Base-by-base conservation (phyloP, 176 grass and related monocot species). In the Bonia amplexicaulis region DNA sequence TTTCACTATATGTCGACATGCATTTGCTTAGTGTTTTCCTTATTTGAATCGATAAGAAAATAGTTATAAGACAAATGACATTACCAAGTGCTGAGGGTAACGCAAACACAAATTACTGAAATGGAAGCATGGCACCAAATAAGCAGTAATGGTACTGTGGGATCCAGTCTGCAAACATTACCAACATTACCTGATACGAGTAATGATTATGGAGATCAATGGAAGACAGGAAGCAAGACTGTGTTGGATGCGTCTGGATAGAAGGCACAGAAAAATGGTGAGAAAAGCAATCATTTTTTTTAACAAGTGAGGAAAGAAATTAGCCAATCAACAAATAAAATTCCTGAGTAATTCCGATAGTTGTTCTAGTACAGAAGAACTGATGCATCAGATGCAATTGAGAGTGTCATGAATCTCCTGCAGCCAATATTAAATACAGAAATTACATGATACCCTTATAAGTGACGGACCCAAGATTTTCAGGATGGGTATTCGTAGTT, bases 161-260 rank as follows among this genome's bases (percentile, higher is more conserved):
- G 54, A 80, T 78, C 14, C 57, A 82, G 33, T 82, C 74, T 87
- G 74, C 26, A 61, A 91, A 78, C 42, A 73, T 89, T 74, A 99
- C 97, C 93, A 91, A 78, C 42, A 73, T 89, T 74, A 99, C 97
- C 93, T 99, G 97, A 84, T 99, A 99, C 3, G 97, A 96, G 85
- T 99, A 99, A 96, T 99, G 97, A 68, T 92, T 99, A 66, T 99
- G 97, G 66, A 99, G 92, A 92, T 99, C 97, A 90, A 99, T 96
- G 27, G 97, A 99, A 82, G 97, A 99, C 77, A 99, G 76, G 88
- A 99, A 99, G 85, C 97, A 99, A 59, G 93, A 96, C 79, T 99
- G 93, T 48, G 97, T 99, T 75, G 97, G 97, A 85, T 99, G 97
- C 7, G 97, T 99, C 93, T 99, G 88, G 16, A 73, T 82, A 62